Evolutionary conservation across 805 yeast genomes (phyloP).

Genomic region (Starmerella apis): DNA sequence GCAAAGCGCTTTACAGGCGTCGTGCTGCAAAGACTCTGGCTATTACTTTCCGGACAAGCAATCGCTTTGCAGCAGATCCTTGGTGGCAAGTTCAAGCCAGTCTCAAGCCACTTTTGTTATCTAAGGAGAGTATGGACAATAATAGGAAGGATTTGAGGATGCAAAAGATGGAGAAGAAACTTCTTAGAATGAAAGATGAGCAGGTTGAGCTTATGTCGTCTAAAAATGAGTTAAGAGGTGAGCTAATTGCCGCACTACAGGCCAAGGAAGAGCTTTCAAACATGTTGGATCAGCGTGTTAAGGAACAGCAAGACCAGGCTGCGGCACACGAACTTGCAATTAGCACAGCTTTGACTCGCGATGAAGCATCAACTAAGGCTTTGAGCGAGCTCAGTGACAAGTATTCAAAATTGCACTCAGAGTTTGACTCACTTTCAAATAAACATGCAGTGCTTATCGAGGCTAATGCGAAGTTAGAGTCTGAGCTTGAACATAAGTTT

Average conservation of each 20-base stretch:
- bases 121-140: constrained; percentile 27
- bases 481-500: constrained; percentile 1
- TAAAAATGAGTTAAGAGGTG: constrained; percentile 33
- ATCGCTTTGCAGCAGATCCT: constrained; percentile 42
- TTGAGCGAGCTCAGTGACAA: constrained; percentile 15
- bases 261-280: constrained; percentile 30
- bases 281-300: constrained; percentile 26
- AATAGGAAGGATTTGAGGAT: constrained; percentile 25
- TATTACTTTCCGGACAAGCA: constrained; percentile 46
- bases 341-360: constrained; percentile 13
- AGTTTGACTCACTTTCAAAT: constrained; percentile 4
- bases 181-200: constrained; percentile 26
- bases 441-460: background rate
- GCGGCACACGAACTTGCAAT: constrained; percentile 18
- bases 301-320: constrained; percentile 9
- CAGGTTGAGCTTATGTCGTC: constrained; percentile 30
- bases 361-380: constrained; percentile 19
- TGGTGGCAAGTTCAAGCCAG: constrained; percentile 71
- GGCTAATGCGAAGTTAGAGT: constrained; percentile 3
- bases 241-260: constrained; percentile 32
- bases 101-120: constrained; percentile 65
- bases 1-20: constrained; percentile 43
- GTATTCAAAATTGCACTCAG: constrained; percentile 9
- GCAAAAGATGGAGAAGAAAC: constrained; percentile 29
- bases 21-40: constrained; percentile 64